A percentile compares a stretch with the other conserved stretches of the same genome.
Evolutionary conservation across 2,329 filamentous ascomycete genomes (phyloP).

Genomic region (Aureobasidium sp.): DNA sequence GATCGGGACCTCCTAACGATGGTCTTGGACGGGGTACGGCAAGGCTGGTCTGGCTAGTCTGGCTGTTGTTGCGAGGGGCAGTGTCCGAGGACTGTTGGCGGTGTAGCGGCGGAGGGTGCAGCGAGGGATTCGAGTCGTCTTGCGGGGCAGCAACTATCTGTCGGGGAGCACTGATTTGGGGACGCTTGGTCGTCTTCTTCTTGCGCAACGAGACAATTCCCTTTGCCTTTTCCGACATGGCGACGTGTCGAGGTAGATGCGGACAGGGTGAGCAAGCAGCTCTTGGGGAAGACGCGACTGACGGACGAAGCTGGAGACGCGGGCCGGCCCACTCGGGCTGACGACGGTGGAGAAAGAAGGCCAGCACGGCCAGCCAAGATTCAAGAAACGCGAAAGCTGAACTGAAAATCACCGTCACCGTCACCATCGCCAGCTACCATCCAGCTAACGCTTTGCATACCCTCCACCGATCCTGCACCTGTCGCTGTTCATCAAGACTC

Average conservation of each 20-base stretch:
- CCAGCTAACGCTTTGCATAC: not conserved
- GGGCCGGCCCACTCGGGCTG: not conserved
- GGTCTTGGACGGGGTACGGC: conserved; percentile 29
- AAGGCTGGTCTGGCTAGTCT: conserved; percentile 12
- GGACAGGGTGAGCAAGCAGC: not conserved
- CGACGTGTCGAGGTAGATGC: not conserved
- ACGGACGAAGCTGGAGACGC: not conserved
- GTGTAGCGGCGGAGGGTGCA: not conserved
- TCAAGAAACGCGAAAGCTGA: no score
- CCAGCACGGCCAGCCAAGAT: no score
- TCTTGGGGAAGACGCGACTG: not conserved
- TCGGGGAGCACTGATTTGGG: conserved; percentile 52
- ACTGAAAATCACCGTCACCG: no score
- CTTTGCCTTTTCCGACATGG: conserved; percentile 34
- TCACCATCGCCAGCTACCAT: not conserved
- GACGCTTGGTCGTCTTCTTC: conserved; percentile 46
- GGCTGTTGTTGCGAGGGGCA: not conserved
- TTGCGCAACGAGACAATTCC: conserved; percentile 49
- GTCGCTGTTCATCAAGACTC: not conserved
- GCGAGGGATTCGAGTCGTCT: conserved; percentile 8
- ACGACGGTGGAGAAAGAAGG: not conserved
- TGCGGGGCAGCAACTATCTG: conserved; percentile 34
- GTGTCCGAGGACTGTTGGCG: not conserved
- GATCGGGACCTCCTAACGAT: conserved; percentile 29
- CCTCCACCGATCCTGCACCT: not conserved